These are phyloP conservation scores for Besnoitia besnoiti DNA, from an alignment of 169 alveolate genomes.

Conservation along the genomic window DNA sequence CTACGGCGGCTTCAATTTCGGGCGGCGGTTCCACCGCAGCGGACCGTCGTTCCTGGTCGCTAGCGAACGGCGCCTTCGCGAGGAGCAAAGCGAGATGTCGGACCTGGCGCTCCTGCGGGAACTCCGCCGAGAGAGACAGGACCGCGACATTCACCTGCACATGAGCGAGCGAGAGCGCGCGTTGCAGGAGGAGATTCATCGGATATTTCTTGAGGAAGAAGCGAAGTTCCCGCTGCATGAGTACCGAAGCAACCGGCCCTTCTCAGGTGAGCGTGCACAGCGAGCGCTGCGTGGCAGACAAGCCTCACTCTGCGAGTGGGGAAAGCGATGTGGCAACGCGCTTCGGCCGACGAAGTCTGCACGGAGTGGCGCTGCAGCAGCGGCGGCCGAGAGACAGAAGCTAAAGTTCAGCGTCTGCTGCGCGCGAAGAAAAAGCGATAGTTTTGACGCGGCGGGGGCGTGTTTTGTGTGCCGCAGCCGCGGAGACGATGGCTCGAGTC, in stretches of 20 bases:
- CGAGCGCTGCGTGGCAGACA: too few species aligned
- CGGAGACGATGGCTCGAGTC: too few species aligned
- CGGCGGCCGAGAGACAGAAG: too few species aligned
- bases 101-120: not conserved
- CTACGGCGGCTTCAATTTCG: not conserved
- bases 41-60: not conserved
- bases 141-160: not conserved
- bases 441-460: too few species aligned
- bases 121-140: not conserved
- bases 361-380: too few species aligned
- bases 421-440: too few species aligned
- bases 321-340: too few species aligned
- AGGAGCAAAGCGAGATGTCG: not conserved
- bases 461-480: too few species aligned
- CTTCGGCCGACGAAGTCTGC: too few species aligned
- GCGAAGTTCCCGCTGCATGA: not conserved
- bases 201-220: not conserved
- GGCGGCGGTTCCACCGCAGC: not conserved
- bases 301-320: too few species aligned
- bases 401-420: too few species aligned
- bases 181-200: not conserved
- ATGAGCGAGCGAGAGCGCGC: not conserved
- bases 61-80: not conserved
- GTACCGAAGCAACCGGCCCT: constrained; percentile 2
- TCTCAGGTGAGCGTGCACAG: not conserved